Evolutionary conservation across 2,329 filamentous ascomycete genomes (phyloP).

Genomic region (Aspergillus flavus): DNA sequence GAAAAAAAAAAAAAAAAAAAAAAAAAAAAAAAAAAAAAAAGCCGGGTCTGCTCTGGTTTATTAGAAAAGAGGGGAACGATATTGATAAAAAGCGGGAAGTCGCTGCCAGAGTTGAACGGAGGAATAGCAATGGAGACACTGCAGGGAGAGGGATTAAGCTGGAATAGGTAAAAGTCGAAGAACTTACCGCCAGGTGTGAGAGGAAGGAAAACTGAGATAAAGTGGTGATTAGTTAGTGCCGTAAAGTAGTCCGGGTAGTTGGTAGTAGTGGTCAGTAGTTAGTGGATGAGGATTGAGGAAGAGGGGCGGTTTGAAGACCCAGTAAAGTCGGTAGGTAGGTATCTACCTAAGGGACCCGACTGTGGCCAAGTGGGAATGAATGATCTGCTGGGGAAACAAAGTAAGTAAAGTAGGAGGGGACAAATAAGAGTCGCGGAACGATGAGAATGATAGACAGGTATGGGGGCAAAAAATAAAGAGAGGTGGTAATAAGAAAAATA

Average conservation of each 20-base stretch:
- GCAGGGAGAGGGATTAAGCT: conserved; percentile 3
- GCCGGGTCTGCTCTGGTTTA: conserved; percentile 2
- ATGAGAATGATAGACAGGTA: not conserved
- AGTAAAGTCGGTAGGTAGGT: not conserved
- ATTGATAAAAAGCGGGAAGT: conserved; percentile 7
- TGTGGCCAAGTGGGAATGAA: not conserved
- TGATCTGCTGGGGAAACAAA: conserved; percentile 5
- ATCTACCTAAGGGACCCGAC: not conserved
- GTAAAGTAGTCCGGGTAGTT: conserved; percentile 6
- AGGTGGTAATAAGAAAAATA: conserved; percentile 12
- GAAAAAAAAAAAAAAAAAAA: not conserved
- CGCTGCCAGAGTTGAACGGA: not conserved
- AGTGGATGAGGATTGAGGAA: not conserved
- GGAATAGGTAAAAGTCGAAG: not conserved
- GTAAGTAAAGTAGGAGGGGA: not conserved
- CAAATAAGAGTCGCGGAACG: conserved; percentile 1
- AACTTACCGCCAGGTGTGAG: conserved; percentile 6
- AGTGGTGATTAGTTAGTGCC: conserved; percentile 7
- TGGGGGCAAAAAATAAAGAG: conserved; percentile 8
- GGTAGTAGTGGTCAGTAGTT: not conserved
- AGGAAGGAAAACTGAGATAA: conserved; percentile 11
- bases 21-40: not conserved
- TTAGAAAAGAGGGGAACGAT: not conserved
- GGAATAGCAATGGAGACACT: not conserved
- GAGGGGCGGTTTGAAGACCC: conserved; percentile 1